A percentile compares a stretch with the other conserved stretches of the same genome.
Evolutionary conservation across 805 yeast genomes (phyloP).

Genomic region (Candida sphagnicola): DNA sequence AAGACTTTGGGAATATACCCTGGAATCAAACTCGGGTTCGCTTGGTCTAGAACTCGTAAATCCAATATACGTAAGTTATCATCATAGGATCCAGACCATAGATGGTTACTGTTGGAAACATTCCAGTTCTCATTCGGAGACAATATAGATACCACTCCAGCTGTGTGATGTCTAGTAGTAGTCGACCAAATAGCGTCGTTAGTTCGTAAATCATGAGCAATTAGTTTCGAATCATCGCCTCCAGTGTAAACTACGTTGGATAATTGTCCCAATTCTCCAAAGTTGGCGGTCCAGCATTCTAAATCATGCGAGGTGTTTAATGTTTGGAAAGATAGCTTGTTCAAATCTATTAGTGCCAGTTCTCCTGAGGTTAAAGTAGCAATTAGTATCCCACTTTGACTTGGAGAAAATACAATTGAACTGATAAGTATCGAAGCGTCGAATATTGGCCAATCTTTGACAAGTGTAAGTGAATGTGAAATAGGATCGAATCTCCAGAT

Average conservation of each 20-base stretch:
- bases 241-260: slow-evolving; percentile 70
- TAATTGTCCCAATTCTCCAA: slow-evolving; percentile 53
- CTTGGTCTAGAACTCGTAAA: slow-evolving; percentile 46
- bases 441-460: slow-evolving; percentile 37
- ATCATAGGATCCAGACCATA: slow-evolving; percentile 93
- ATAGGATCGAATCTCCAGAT: slow-evolving; percentile 52
- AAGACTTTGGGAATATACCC: slow-evolving; percentile 52
- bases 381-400: slow-evolving; percentile 30
- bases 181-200: slow-evolving; percentile 37
- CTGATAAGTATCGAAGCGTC: slow-evolving; percentile 55
- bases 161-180: slow-evolving; percentile 64
- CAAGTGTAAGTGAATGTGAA: slow-evolving; percentile 9
- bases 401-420: slow-evolving; percentile 56
- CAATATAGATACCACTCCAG: slow-evolving; percentile 86
- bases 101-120: slow-evolving; percentile 35
- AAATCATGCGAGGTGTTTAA: slow-evolving; percentile 51
- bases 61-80: slow-evolving; percentile 71
- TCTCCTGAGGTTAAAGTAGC: slow-evolving; percentile 71
- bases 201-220: slow-evolving; percentile 63
- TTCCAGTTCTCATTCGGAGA: slow-evolving; percentile 42
- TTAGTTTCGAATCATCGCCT: slow-evolving; percentile 80
- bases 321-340: slow-evolving; percentile 10
- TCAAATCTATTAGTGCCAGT: slow-evolving; percentile 39
- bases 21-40: slow-evolving; percentile 30
- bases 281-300: slow-evolving; percentile 88